Conservation (phyloP, 2,329 filamentous ascomycete species). For the Neurospora sp. region DNA sequence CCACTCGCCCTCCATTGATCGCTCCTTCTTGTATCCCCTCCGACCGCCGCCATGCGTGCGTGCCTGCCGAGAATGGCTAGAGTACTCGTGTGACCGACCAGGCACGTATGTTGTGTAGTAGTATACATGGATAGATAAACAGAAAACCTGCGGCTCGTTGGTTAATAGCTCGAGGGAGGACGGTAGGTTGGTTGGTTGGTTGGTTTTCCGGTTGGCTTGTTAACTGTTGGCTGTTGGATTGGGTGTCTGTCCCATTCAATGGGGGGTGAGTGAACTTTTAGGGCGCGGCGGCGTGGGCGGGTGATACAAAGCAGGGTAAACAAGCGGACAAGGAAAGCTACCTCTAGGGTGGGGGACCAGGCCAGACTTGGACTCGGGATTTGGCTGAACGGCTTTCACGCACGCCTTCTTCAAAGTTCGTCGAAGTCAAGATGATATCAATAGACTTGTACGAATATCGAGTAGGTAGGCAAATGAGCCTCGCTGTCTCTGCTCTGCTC, state of each 20-base stretch:
- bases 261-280: too few relatives aligned
- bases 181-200: not conserved
- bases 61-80: not conserved
- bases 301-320: not conserved
- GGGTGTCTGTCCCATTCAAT: not conserved
- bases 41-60: not conserved
- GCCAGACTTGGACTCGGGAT: not conserved
- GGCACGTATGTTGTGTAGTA: not conserved
- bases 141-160: not conserved
- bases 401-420: not conserved
- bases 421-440: not conserved
- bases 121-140: not conserved
- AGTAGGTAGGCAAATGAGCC: not conserved
- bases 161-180: not conserved
- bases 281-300: not conserved
- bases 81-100: constrained; percentile 17
- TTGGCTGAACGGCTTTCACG: not conserved
- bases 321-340: not conserved
- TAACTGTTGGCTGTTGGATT: not conserved
- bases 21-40: too few relatives aligned
- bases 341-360: not conserved
- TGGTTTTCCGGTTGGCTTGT: not conserved
- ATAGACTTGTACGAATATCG: not conserved
- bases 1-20: too few relatives aligned
- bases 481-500: not conserved